Evolutionary conservation across 2,329 filamentous ascomycete species (phyloP), one percentile per base, ranked within the genome.

Genomic region (Fusarium illudens): DNA sequence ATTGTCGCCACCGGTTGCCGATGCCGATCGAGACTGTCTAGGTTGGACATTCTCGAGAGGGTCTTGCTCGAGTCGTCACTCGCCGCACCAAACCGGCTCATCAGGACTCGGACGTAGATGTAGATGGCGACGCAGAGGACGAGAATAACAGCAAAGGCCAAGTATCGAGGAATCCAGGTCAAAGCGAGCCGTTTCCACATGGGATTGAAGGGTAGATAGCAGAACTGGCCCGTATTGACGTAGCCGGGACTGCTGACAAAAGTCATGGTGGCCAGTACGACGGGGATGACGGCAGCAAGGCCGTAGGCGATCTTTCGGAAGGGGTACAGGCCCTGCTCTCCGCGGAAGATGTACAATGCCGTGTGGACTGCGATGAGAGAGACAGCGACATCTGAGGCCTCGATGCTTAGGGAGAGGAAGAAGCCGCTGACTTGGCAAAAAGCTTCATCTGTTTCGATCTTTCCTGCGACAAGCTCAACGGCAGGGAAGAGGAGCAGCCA

Each of bases 351-450:
- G 76, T 91, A 92, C 11, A 93, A 79, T 3, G 87, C 87, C 51
- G 90, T 91, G 75, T 95, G 92, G 9, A 93, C 74, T 17, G 91
- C 89, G 71, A 95, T 92, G 60, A 92, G 83, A 13, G 93, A 82
- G 15, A 93, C 88, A 10, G 90, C 87, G 58, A 91, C 83, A 73
- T 95, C 92, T 80, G 88, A 88, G 29, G 88, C 87, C 75, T 92
- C 89, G 60, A 91, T 87, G n/a, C 88, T 87, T 51, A 89, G 77
- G 5, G 88, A 81, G 30, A 92, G 82, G 62, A 91, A 84, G 78
- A 92, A 93, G 1, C 91, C 91, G 68, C 84, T 88, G 42, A 85
- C 81, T 78, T 93, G 89, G 74, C 91, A 93, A 67, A 91, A 89
- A 1, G 77, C 75, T 3, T 86, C 86, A 1, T 76, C 68, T 25